Base-by-base conservation (phyloP, 106 monocot species). In the Gastrodia elata region DNA sequence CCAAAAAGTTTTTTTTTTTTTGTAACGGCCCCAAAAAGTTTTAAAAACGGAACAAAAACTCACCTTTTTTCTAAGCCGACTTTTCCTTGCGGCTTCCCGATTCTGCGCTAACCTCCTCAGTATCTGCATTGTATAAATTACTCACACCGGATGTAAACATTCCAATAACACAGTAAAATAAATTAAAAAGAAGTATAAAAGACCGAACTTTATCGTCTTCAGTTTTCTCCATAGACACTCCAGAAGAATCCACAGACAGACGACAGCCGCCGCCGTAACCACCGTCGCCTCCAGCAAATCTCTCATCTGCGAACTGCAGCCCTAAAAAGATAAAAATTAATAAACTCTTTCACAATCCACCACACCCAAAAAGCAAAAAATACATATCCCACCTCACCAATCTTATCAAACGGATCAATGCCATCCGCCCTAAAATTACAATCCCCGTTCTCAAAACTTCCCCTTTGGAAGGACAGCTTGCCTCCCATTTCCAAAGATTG, bases 41-140 rank as follows among this genome's bases (percentile, higher is more conserved):
- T 22, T n/a, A 2, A 52, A 22, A 52, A 52, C 18, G n/a, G 52
- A 52, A 1, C 20, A n/a, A 52, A 52, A 52, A 32, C 1, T 30
- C 28, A 83, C 91, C 71, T 91, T 91, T 74, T 87, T 91, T 77
- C 85, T 76, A 22, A 91, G 26, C 13, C 91, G 82, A 46, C 91
- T 91, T 39, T 84, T 91, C 27, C 83, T 59, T 10, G 91, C 91
- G 37, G 91, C 91, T 64, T 91, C 91, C 0, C 91, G 80, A 69
- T 91, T 91, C 52, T 91, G 91, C 14, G 84, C 80, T 13, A 91
- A 82, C 39, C 91, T 73, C 18, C 91, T 84, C 14, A 78, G 68
- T 2, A 39, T 70, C 90, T 91, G 80, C 65, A 78, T 18, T 24
- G 5, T 24, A 20, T 2, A n/a, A 43, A 33, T 20, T 38, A 9